These are phyloP conservation scores for Glarea lozoyensis DNA, from an alignment of 495 filamentous ascomycete genomes.

Conservation along the genomic window DNA sequence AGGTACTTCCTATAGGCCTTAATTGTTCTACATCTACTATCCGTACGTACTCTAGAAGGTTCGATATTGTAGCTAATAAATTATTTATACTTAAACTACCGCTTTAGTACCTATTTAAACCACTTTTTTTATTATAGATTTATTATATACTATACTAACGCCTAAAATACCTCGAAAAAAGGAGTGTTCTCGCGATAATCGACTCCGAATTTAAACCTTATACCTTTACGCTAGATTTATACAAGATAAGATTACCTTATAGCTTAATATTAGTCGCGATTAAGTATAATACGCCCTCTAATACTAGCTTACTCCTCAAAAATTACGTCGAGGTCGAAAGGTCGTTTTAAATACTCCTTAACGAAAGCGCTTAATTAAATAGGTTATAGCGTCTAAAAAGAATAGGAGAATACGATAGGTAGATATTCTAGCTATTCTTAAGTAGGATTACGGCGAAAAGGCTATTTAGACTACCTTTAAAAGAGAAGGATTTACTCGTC, in stretches of 20 bases:
- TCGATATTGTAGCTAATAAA: too few relatives aligned
- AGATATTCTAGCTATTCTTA: constrained; percentile 18
- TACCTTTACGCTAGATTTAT: too few relatives aligned
- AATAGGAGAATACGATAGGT: constrained; percentile 17
- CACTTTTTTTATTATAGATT: too few relatives aligned
- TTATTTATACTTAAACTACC: too few relatives aligned
- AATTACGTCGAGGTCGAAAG: constrained; percentile 3
- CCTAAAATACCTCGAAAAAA: too few relatives aligned
- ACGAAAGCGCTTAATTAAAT: constrained; percentile 19
- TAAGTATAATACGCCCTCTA: neutral
- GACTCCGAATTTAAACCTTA: too few relatives aligned
- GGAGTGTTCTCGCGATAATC: too few relatives aligned
- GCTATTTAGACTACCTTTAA: constrained; percentile 17
- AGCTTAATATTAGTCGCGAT: neutral
- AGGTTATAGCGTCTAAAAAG: constrained; percentile 13
- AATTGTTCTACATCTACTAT: too few relatives aligned
- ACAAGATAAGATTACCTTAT: neutral
- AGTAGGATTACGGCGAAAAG: constrained; percentile 7
- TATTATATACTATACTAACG: too few relatives aligned
- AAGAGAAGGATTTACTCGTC: constrained; percentile 23
- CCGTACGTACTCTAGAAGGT: too few relatives aligned
- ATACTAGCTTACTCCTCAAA: neutral
- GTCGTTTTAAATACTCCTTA: constrained; percentile 18
- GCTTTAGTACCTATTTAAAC: too few relatives aligned
- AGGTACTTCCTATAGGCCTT: too few relatives aligned